These are phyloP conservation scores for Neurospora sp. DNA, from an alignment of 495 filamentous ascomycete genomes.

Conservation along the genomic window DNA sequence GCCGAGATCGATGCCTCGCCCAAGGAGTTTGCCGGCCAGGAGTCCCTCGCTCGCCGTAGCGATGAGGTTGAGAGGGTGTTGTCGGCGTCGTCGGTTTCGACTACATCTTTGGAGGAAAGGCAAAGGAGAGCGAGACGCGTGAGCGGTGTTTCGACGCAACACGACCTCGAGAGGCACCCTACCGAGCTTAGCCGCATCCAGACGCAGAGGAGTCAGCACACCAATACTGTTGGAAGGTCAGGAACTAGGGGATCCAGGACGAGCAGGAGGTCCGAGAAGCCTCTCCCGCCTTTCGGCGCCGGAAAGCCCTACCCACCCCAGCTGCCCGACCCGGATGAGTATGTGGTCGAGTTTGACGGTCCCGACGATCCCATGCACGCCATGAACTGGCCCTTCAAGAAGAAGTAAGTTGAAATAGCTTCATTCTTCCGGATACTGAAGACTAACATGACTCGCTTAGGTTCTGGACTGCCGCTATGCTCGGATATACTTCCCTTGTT, in stretches of 20 bases:
- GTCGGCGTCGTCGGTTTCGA: slow-evolving; percentile 40
- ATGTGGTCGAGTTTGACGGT: slow-evolving; percentile 81
- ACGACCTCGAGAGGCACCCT: slow-evolving; percentile 61
- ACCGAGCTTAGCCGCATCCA: slow-evolving; percentile 69
- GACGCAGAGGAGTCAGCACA: slow-evolving; percentile 65
- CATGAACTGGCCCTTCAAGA: slow-evolving; percentile 69
- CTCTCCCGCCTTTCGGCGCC: slow-evolving; percentile 52
- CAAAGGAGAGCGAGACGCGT: slow-evolving; percentile 24
- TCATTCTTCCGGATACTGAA: too few relatives aligned
- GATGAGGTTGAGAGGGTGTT: slow-evolving; percentile 41
- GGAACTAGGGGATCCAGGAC: slow-evolving; percentile 29
- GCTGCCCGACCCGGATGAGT: slow-evolving; percentile 64
- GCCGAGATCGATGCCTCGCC: slow-evolving; percentile 34
- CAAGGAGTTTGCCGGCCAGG: slow-evolving; percentile 9
- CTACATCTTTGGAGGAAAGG: slow-evolving; percentile 25
- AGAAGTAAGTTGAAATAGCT: slow-evolving; percentile 48
- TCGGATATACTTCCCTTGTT: slow-evolving; percentile 68
- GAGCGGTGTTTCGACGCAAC: slow-evolving; percentile 51
- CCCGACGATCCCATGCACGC: slow-evolving; percentile 71
- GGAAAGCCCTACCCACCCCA: slow-evolving; percentile 71
- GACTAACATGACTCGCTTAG: slow-evolving; percentile 27
- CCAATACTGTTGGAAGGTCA: slow-evolving; percentile 56
- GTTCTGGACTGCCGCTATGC: slow-evolving; percentile 55
- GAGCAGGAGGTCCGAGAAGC: slow-evolving; percentile 40
- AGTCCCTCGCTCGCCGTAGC: slow-evolving; percentile 21